Percentiles rank a stretch among this genome's conserved stretches.
phyloP scores from a whole-genome alignment of 2,329 filamentous ascomycete species.

The Didymella pinodella region DNA sequence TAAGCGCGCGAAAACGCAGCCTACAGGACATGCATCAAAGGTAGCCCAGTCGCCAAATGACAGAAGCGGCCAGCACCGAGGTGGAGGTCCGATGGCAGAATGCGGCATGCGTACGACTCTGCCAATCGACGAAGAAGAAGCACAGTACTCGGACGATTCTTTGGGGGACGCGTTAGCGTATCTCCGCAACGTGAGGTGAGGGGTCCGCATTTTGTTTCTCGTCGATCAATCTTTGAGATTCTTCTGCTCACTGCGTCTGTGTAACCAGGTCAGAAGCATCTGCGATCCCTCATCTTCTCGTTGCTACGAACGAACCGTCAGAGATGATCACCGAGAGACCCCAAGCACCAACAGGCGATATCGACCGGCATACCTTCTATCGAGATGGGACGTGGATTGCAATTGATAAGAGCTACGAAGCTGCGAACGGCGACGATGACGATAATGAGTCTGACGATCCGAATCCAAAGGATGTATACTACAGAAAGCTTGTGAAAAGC shows the following conservation, averaged over 20 bases:
- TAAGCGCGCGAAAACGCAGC: constrained; percentile 28
- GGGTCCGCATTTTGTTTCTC: neutral
- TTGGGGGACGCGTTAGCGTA: constrained; percentile 45
- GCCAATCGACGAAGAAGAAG: constrained; percentile 32
- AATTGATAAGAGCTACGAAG: constrained; percentile 49
- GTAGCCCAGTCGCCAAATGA: neutral
- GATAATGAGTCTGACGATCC: constrained; percentile 19
- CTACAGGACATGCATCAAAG: neutral
- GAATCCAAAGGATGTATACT: constrained; percentile 70
- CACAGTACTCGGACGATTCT: constrained; percentile 37
- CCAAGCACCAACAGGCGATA: constrained; percentile 58
- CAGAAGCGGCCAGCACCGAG: constrained; percentile 14
- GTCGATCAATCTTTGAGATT: neutral
- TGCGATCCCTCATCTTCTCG: constrained; percentile 74
- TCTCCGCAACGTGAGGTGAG: constrained; percentile 47
- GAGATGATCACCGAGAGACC: constrained; percentile 31
- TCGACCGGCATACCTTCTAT: constrained; percentile 68
- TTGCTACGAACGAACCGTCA: constrained; percentile 58
- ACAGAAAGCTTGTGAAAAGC: constrained; percentile 68
- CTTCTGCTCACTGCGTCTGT: constrained; percentile 25
- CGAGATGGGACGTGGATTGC: constrained; percentile 79
- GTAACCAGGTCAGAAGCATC: constrained; percentile 74
- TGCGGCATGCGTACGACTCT: constrained; percentile 43
- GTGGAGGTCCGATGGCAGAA: constrained; percentile 22
- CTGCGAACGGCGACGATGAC: constrained; percentile 28